Percentiles rank a stretch among this genome's conserved stretches.
Conservation (phyloP, 306 rosid species). For the Corylus avellana region DNA sequence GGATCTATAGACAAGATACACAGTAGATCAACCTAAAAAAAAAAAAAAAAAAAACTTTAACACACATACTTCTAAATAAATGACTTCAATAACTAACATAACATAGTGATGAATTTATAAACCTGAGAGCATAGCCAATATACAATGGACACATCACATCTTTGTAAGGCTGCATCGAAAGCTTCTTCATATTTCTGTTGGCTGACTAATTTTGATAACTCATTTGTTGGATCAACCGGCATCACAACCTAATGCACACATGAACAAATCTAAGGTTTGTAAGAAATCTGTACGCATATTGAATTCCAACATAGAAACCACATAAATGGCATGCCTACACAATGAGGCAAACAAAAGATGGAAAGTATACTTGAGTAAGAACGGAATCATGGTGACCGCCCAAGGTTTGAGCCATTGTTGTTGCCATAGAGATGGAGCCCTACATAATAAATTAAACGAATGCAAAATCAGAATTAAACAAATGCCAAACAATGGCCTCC, state of each 20-base stretch:
- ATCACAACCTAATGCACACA: conserved; percentile 65
- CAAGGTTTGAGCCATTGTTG: conserved; percentile 78
- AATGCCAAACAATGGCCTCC: background rate
- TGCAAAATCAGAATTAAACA: background rate
- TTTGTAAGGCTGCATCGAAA: conserved; percentile 74
- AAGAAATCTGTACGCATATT: background rate
- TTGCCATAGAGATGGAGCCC: conserved; percentile 82
- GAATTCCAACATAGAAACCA: no score
- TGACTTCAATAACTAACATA: no score
- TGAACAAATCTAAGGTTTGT: background rate
- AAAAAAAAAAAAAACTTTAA: no score
- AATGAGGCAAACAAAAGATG: no score
- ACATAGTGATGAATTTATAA: conserved; percentile 2
- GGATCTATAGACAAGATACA: conserved; percentile 56
- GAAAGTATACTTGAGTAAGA: background rate
- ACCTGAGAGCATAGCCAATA: conserved; percentile 98
- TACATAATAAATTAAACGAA: conserved; percentile 28
- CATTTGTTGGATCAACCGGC: conserved; percentile 87
- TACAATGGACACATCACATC: conserved; percentile 86
- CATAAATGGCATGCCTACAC: no score
- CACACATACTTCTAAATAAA: no score
- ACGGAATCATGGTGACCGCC: conserved; percentile 16
- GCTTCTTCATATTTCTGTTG: conserved; percentile 92
- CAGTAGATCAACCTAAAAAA: no score
- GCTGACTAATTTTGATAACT: conserved; percentile 15